Conservation (phyloP, 331 rosid species). For the Malus hybrid region DNA sequence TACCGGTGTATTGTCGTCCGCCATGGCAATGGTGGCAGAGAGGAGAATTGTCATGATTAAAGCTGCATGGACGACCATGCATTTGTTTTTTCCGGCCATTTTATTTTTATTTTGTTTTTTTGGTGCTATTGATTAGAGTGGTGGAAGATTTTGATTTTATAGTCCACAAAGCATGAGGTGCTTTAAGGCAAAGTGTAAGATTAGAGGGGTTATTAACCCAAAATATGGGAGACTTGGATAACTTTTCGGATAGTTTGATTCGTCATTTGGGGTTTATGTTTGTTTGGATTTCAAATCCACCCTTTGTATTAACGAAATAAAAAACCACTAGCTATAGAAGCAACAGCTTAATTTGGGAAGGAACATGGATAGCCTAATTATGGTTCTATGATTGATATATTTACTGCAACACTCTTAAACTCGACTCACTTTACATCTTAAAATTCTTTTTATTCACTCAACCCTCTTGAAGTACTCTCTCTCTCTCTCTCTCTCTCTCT, state of each 20-base stretch:
- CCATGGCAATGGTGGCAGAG: neutral
- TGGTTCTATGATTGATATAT: no score
- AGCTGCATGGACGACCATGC: conserved; percentile 11
- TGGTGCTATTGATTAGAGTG: neutral
- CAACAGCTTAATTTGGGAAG: neutral
- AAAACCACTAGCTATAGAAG: neutral
- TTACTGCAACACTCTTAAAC: no score
- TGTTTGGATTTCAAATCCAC: neutral
- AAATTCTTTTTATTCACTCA: no score
- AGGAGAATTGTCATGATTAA: neutral
- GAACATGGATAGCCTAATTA: neutral
- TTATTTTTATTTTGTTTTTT: neutral
- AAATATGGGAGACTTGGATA: conserved; percentile 10
- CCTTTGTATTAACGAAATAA: neutral
- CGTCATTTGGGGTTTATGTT: neutral
- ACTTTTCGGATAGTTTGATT: neutral
- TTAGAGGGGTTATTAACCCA: neutral
- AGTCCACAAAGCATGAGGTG: neutral
- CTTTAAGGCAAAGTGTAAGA: neutral
- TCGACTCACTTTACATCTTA: no score
- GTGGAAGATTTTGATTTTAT: neutral
- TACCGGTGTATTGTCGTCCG: conserved; percentile 4
- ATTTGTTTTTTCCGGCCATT: neutral
- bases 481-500: no score
- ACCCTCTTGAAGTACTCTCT: no score